These are phyloP conservation scores for Coemansia reversa DNA, from an alignment of 192 early-diverging fungal species.

Conservation along the genomic window DNA sequence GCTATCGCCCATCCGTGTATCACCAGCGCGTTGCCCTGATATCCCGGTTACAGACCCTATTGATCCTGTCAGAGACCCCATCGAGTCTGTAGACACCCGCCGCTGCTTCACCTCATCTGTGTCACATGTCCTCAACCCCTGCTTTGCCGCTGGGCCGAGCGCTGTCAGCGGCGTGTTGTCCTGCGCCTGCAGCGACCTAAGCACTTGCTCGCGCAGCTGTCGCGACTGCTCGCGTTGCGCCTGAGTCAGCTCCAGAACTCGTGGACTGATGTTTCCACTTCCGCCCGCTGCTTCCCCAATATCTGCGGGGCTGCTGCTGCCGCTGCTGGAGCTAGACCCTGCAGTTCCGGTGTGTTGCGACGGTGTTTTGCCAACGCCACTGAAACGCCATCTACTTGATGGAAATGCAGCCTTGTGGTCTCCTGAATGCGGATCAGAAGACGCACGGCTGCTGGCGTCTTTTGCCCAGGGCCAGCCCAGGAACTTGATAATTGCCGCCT, in stretches of 20 bases:
- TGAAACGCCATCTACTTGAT: neutral
- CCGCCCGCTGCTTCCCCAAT: neutral
- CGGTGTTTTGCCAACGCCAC: conserved; percentile 3
- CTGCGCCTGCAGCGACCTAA: conserved; percentile 34
- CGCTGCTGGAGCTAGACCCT: neutral
- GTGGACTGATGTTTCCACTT: conserved; percentile 27
- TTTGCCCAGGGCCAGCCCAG: conserved; percentile 51
- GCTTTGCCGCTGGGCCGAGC: conserved; percentile 13
- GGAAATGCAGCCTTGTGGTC: neutral
- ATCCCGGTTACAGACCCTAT: neutral
- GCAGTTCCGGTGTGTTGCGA: neutral
- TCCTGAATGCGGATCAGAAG: neutral
- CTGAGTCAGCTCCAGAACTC: conserved; percentile 36
- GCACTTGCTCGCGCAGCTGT: conserved; percentile 47
- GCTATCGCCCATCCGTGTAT: conserved; percentile 12
- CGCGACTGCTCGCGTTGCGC: conserved; percentile 28
- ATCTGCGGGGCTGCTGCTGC: conserved; percentile 3
- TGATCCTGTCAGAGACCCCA: neutral
- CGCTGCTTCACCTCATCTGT: conserved; percentile 4
- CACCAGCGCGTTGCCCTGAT: neutral
- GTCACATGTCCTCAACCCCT: neutral
- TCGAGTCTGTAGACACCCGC: neutral
- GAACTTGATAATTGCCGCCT: conserved; percentile 28
- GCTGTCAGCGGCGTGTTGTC: conserved; percentile 23
- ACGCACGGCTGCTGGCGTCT: neutral